A percentile compares a stretch with the other conserved stretches of the same genome.
Conservation (phyloP, 139 green algal species). For the Prasinococcaceae sp. region DNA sequence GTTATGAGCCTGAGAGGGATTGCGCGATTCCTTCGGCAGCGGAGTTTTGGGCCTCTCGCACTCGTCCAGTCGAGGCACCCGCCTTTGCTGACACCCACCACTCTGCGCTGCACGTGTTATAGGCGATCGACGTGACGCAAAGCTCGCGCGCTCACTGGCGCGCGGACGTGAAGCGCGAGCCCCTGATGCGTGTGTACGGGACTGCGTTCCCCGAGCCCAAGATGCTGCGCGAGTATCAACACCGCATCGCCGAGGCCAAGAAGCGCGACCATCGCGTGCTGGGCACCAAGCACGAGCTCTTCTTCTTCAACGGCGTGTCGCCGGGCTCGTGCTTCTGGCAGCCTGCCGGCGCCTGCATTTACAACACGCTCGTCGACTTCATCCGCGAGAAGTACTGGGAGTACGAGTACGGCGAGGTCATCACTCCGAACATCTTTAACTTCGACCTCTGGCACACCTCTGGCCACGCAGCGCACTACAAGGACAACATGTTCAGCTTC, state of each 20-base stretch:
- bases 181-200: constrained; percentile 82
- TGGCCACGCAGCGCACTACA: constrained; percentile 93
- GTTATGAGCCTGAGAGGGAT: too few relatives aligned
- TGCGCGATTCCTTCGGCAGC: too few relatives aligned
- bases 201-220: constrained; percentile 91
- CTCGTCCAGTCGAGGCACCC: too few relatives aligned
- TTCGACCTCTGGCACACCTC: constrained; percentile 90
- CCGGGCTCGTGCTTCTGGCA: constrained; percentile 81
- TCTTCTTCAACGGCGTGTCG: constrained; percentile 89
- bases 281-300: constrained; percentile 72
- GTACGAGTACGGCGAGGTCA: constrained; percentile 92
- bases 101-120: background rate
- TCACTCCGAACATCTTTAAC: constrained; percentile 97
- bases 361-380: constrained; percentile 76
- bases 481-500: constrained; percentile 96
- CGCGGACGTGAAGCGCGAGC: constrained; percentile 26
- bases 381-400: constrained; percentile 89
- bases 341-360: constrained; percentile 74
- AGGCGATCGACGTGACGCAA: too few relatives aligned
- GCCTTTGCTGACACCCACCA: too few relatives aligned
- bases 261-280: constrained; percentile 91
- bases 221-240: constrained; percentile 78
- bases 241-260: constrained; percentile 87
- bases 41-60: too few relatives aligned
- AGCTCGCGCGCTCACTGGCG: constrained; percentile 19